Percentiles rank a stretch among this genome's conserved stretches.
phyloP scores from a whole-genome alignment of 2,329 filamentous ascomycete species.

The Sclerotinia borealis region DNA sequence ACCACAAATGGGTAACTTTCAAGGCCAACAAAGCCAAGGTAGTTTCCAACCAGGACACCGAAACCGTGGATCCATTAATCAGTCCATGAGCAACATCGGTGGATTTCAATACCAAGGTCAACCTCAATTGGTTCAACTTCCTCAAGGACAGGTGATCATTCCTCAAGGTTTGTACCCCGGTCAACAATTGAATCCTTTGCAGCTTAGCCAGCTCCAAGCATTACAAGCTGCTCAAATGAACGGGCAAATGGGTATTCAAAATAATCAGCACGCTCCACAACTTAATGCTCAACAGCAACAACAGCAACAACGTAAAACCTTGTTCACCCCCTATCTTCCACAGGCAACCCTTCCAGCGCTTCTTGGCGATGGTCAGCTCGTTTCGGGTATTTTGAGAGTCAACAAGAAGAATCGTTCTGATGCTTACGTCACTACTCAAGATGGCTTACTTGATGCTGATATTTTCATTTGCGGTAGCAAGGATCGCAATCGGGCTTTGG shows the following conservation, averaged over 20 bases:
- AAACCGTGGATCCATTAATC: slow-evolving; percentile 74
- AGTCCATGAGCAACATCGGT: slow-evolving; percentile 76
- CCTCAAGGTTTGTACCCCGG: slow-evolving; percentile 69
- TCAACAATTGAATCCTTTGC: slow-evolving; percentile 83
- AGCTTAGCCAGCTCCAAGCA: slow-evolving; percentile 84
- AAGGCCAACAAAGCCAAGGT: slow-evolving; percentile 65
- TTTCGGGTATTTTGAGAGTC: slow-evolving; percentile 91
- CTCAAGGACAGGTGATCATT: slow-evolving; percentile 78
- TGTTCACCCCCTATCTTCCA: slow-evolving; percentile 96
- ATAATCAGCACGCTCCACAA: slow-evolving; percentile 65
- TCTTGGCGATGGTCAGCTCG: slow-evolving; percentile 84
- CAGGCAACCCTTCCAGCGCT: slow-evolving; percentile 90
- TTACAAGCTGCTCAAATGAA: slow-evolving; percentile 84
- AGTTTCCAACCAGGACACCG: slow-evolving; percentile 92
- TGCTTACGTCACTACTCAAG: slow-evolving; percentile 90
- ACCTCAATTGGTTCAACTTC: slow-evolving; percentile 80
- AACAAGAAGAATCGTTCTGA: slow-evolving; percentile 99
- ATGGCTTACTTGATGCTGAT: slow-evolving; percentile 83
- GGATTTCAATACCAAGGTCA: slow-evolving; percentile 86
- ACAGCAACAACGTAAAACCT: slow-evolving; percentile 92
- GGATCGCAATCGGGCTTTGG: slow-evolving; percentile 91
- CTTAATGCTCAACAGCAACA: slow-evolving; percentile 68
- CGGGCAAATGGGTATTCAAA: slow-evolving; percentile 62
- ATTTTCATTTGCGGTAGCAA: slow-evolving; percentile 99
- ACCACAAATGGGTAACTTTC: slow-evolving; percentile 56